Conservation (phyloP, 139 green algal species). For the Chlamydomonas sphaeroides region DNA sequence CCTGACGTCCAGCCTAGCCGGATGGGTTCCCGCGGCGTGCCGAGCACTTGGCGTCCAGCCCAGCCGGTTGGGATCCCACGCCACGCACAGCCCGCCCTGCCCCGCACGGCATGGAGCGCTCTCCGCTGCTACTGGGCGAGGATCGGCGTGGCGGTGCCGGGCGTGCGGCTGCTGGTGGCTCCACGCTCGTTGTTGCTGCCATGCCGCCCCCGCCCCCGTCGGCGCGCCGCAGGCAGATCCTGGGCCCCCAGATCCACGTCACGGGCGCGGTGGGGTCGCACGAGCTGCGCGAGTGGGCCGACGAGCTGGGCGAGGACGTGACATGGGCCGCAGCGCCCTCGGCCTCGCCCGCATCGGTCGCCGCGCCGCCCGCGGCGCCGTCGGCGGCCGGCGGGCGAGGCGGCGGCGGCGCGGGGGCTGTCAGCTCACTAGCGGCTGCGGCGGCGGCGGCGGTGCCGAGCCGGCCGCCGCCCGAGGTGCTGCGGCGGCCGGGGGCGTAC, state of each 20-base stretch:
- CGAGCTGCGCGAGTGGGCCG: slow-evolving; percentile 29
- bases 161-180: too few species aligned
- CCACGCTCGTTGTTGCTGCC: too few species aligned
- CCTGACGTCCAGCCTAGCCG: too few species aligned
- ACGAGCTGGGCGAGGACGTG: slow-evolving; percentile 39
- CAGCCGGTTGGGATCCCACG: too few species aligned
- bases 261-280: slow-evolving; percentile 8
- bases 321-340: not conserved
- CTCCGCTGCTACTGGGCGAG: too few species aligned
- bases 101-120: too few species aligned
- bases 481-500: not conserved
- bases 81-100: too few species aligned
- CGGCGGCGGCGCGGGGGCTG: not conserved
- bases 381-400: not conserved
- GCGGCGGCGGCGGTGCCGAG: not conserved
- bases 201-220: too few species aligned
- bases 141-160: too few species aligned
- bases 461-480: slow-evolving; percentile 4
- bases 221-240: slow-evolving; percentile 43
- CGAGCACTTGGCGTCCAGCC: too few species aligned
- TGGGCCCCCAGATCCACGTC: slow-evolving; percentile 40
- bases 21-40: too few species aligned
- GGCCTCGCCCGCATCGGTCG: not conserved
- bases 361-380: too few species aligned
- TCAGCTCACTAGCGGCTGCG: not conserved